Percentiles rank a stretch among this genome's conserved stretches.
Conservation (phyloP, 2,329 filamentous ascomycete species). For the Boeremia lycopersici region DNA sequence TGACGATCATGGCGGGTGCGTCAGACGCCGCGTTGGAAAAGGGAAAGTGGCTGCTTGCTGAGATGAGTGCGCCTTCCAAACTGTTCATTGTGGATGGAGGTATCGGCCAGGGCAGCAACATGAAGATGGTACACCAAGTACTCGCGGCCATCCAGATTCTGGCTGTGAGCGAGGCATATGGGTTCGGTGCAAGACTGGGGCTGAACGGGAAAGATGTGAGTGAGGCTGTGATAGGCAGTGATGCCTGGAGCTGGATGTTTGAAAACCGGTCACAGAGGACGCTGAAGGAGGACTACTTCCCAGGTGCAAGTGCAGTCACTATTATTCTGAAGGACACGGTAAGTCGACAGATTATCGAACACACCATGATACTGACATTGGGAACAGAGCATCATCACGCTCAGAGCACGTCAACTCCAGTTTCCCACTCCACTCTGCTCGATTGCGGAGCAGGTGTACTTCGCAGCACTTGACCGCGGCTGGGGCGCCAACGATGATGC, state of each 20-base stretch:
- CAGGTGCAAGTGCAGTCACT: constrained; percentile 51
- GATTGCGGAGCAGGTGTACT: constrained; percentile 69
- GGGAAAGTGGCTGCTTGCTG: constrained; percentile 64
- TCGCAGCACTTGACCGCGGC: constrained; percentile 64
- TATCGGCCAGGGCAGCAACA: constrained; percentile 60
- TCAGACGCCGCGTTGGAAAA: constrained; percentile 62
- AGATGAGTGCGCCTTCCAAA: constrained; percentile 66
- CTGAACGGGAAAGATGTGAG: constrained; percentile 58
- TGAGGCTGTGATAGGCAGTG: constrained; percentile 56
- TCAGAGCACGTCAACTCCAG: constrained; percentile 62
- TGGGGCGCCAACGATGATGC: constrained; percentile 62
- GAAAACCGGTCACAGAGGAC: constrained; percentile 61
- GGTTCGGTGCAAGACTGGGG: constrained; percentile 60
- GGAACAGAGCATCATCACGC: constrained; percentile 66
- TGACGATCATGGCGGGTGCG: constrained; percentile 76
- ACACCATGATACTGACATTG: background rate
- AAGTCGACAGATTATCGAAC: constrained; percentile 9
- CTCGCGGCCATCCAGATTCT: constrained; percentile 65
- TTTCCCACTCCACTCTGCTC: constrained; percentile 68
- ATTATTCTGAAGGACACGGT: constrained; percentile 57
- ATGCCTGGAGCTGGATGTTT: constrained; percentile 61
- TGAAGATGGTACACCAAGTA: constrained; percentile 65
- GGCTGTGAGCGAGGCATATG: constrained; percentile 62
- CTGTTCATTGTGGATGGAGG: constrained; percentile 62
- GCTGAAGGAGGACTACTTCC: constrained; percentile 58